phyloP scores from a whole-genome alignment of 2,329 filamentous ascomycete genomes.

The Cladosporium sp. region DNA sequence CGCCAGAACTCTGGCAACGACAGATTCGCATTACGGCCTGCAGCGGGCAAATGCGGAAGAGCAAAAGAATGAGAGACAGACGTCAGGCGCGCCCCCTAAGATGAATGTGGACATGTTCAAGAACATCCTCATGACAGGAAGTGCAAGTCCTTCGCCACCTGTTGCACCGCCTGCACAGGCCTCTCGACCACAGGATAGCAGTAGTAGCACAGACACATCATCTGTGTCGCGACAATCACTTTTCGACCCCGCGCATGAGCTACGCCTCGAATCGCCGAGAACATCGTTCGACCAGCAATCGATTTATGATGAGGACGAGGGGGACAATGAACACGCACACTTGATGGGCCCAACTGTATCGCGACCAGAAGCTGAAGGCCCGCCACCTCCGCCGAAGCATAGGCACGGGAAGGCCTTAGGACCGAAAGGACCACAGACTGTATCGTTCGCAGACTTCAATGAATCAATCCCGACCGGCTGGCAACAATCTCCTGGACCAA shows the following conservation, averaged over 20 bases:
- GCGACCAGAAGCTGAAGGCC: constrained; percentile 46
- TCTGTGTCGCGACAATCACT: constrained; percentile 53
- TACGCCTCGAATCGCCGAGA: constrained; percentile 47
- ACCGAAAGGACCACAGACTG: constrained; percentile 36
- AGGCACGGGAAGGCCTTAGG: constrained; percentile 66
- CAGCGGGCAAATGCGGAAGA: constrained; percentile 6
- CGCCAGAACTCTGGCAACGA: constrained; percentile 28
- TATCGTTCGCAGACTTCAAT: constrained; percentile 31
- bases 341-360: constrained; percentile 32
- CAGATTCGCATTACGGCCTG: constrained; percentile 20
- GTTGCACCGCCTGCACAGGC: constrained; percentile 11
- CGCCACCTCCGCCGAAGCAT: constrained; percentile 67
- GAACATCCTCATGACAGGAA: constrained; percentile 67
- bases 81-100: constrained; percentile 27
- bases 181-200: constrained; percentile 30
- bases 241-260: constrained; percentile 44
- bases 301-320: constrained; percentile 33
- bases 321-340: constrained; percentile 36
- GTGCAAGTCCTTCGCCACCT: constrained; percentile 34
- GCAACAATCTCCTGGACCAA: constrained; percentile 15
- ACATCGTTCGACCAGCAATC: constrained; percentile 48
- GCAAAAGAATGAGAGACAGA: constrained; percentile 12
- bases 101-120: constrained; percentile 74
- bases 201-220: constrained; percentile 51
- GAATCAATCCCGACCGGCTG: constrained; percentile 25